These are phyloP conservation scores for Solanum commersonii DNA, from an alignment of 257 asterid genomes.

Conservation along the genomic window DNA sequence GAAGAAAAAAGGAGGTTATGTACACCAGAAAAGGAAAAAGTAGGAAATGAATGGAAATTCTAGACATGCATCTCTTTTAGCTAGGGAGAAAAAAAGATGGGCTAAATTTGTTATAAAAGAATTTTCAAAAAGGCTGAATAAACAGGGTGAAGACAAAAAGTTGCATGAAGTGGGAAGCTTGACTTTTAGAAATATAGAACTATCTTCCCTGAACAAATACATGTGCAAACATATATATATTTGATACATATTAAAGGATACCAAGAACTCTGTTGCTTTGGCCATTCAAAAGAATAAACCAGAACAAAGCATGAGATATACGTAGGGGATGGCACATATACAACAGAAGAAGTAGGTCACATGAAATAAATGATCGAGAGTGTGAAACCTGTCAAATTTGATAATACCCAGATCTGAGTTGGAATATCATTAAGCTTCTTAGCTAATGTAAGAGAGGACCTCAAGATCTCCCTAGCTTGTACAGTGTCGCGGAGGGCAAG, in stretches of 20 bases:
- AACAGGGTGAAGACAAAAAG: not conserved
- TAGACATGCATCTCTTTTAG: not conserved
- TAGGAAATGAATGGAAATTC: not conserved
- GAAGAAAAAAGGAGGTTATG: not conserved
- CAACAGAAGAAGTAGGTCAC: not conserved
- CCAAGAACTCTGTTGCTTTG: not conserved
- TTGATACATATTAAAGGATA: not conserved
- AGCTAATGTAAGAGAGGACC: conserved; percentile 89
- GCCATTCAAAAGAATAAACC: not conserved
- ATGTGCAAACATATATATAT: not conserved
- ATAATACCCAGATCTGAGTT: conserved; percentile 83
- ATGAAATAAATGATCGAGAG: not conserved
- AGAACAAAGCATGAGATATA: not conserved
- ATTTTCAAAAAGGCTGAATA: not conserved
- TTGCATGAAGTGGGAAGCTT: not conserved
- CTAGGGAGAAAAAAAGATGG: not conserved
- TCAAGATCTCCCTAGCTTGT: conserved; percentile 92
- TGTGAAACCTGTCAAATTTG: conserved; percentile 62
- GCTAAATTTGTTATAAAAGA: not conserved
- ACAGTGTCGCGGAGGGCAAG: conserved; percentile 86
- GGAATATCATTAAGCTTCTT: conserved; percentile 87
- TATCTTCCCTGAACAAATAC: not conserved
- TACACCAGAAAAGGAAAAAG: not conserved
- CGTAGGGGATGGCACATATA: not conserved
- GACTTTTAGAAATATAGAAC: not conserved